Evolutionary conservation across 1,284 basidiomycete species (phyloP).

Genomic region (Cerioporus squamosus): DNA sequence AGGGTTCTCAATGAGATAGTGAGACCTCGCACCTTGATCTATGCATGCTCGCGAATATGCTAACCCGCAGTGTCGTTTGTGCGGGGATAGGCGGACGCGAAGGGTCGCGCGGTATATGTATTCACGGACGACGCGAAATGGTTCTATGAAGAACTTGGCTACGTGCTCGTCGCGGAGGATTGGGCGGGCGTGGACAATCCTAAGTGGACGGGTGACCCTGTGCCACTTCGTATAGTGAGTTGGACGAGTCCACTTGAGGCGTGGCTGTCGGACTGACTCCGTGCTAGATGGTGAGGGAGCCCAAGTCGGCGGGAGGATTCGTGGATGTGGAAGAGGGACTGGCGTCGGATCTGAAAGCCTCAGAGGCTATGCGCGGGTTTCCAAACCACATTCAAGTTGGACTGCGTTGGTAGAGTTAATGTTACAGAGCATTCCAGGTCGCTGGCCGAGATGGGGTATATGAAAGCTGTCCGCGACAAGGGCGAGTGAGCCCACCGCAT

Average conservation of each 20-base stretch:
- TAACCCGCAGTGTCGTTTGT: not conserved
- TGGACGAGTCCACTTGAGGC: no score
- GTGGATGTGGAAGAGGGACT: no score
- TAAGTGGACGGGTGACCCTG: conserved; percentile 1
- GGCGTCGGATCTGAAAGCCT: no score
- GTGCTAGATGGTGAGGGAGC: not conserved
- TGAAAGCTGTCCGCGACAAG: conserved; percentile 98
- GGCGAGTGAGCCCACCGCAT: conserved; percentile 93
- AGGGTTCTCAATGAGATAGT: not conserved
- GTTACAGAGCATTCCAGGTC: no score
- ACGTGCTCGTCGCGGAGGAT: no score
- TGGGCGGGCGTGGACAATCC: conserved; percentile 1
- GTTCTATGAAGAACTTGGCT: no score
- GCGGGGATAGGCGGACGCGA: not conserved
- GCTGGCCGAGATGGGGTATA: conserved; percentile 64
- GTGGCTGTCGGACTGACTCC: not conserved
- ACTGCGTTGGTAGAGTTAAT: no score
- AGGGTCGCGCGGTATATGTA: no score
- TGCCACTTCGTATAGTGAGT: conserved; percentile 4
- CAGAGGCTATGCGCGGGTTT: no score
- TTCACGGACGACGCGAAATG: no score
- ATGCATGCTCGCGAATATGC: no score
- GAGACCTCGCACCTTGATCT: not conserved
- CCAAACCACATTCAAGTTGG: no score
- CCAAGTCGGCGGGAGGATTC: not conserved